These are phyloP conservation scores for Penicillium brasilianum DNA, from an alignment of 2,329 filamentous ascomycete species.

Conservation along the genomic window DNA sequence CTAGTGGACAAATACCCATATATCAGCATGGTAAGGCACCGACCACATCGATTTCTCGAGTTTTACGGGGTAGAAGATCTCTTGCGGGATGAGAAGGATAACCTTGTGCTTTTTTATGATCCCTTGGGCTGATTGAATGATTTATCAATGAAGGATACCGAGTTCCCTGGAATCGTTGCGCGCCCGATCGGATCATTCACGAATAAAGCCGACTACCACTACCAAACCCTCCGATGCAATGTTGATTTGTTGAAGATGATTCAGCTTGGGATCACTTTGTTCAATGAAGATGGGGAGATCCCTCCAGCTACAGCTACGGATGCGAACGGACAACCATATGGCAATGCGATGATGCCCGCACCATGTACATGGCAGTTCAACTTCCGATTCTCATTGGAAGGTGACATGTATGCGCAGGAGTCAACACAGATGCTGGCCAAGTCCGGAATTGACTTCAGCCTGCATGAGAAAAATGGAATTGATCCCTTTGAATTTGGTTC, in stretches of 20 bases:
- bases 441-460: constrained; percentile 88
- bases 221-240: constrained; percentile 95
- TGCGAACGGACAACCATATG: constrained; percentile 56
- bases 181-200: constrained; percentile 93
- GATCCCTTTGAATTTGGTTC: constrained; percentile 88
- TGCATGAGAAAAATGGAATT: constrained; percentile 86
- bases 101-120: neutral
- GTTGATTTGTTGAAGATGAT: constrained; percentile 98
- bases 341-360: constrained; percentile 61
- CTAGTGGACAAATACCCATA: constrained; percentile 91
- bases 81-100: neutral
- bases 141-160: constrained; percentile 72
- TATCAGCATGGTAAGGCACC: constrained; percentile 84
- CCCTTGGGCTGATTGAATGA: constrained; percentile 22
- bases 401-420: constrained; percentile 97
- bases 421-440: constrained; percentile 90
- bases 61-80: neutral
- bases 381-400: constrained; percentile 91
- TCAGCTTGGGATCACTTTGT: constrained; percentile 92
- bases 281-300: constrained; percentile 86
- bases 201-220: constrained; percentile 97
- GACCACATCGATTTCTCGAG: neutral
- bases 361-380: constrained; percentile 99
- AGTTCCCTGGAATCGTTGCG: constrained; percentile 97
- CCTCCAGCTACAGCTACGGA: constrained; percentile 71